Evolutionary conservation across 441 rosid species (phyloP).

Genomic region (Erodium texanum): DNA sequence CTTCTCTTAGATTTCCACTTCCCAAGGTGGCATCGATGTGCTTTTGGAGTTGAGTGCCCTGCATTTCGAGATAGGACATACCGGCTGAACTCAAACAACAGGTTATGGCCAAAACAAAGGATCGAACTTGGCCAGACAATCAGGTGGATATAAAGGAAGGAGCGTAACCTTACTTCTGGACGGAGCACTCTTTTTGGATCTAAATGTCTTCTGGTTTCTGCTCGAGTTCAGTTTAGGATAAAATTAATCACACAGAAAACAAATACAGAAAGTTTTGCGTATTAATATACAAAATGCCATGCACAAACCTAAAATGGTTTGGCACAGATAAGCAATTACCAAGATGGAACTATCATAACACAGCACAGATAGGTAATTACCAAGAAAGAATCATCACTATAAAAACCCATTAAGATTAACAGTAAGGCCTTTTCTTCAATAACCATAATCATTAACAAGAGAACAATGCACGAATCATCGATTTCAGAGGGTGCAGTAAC

Average conservation of each 20-base stretch:
- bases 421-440: not conserved
- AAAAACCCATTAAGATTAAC: conserved; percentile 4
- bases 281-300: not conserved
- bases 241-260: not conserved
- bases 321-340: conserved; percentile 1
- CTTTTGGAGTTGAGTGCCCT: conserved; percentile 44
- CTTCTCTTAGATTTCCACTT: conserved; percentile 44
- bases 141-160: not conserved
- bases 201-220: conserved; percentile 65
- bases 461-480: not conserved
- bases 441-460: not conserved
- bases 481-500: conserved; percentile 1
- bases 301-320: not conserved
- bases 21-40: conserved; percentile 43
- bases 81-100: not conserved
- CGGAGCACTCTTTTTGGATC: conserved; percentile 62
- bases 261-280: not conserved
- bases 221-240: conserved; percentile 7
- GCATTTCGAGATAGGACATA: conserved; percentile 7
- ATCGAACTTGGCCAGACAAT: not conserved
- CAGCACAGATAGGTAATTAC: not conserved
- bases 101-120: not conserved
- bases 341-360: not conserved
- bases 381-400: not conserved
- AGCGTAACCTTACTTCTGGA: conserved; percentile 49